phyloP scores from a whole-genome alignment of 1,284 basidiomycete species.

The Cutaneotrichosporon cavernicola region DNA sequence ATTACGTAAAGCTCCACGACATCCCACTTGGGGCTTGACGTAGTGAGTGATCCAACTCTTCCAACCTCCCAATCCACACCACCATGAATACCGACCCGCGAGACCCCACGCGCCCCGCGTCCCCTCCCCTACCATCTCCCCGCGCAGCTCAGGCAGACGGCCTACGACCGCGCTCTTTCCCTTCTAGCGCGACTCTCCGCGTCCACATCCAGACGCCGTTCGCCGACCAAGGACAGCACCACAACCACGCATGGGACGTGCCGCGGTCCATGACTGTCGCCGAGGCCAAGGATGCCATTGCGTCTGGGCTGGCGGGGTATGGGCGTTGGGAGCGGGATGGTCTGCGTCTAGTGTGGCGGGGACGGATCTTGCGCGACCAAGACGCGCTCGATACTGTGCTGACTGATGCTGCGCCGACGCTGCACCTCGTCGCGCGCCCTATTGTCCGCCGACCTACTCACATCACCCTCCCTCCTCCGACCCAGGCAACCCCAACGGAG shows the following conservation, averaged over 20 bases:
- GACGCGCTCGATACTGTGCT: constrained; percentile 40
- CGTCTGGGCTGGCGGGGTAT: constrained; percentile 33
- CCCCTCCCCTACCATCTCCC: constrained; percentile 15
- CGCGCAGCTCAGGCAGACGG: constrained; percentile 10
- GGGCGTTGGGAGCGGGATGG: constrained; percentile 40
- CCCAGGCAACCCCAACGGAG: neutral
- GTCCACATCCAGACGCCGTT: constrained; percentile 41
- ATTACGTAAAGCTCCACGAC: constrained; percentile 14
- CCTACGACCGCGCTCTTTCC: constrained; percentile 14
- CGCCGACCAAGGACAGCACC: constrained; percentile 27
- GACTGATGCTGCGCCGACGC: constrained; percentile 25
- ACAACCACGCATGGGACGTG: constrained; percentile 22
- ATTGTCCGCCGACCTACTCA: neutral
- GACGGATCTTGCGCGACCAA: constrained; percentile 45
- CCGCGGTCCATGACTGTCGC: constrained; percentile 22
- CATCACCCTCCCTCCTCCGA: neutral
- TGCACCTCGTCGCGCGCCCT: constrained; percentile 44
- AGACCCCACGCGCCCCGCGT: constrained; percentile 16
- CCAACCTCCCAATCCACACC: neutral
- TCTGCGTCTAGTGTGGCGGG: constrained; percentile 47
- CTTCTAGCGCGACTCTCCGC: constrained; percentile 18
- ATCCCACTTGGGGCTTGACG: neutral
- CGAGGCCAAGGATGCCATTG: constrained; percentile 40
- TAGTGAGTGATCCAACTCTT: neutral
- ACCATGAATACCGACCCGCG: constrained; percentile 26